A percentile compares a stretch with the other conserved stretches of the same genome.
Conservation (phyloP, 768 basidiomycete species). For the Scleroderma bovista region DNA sequence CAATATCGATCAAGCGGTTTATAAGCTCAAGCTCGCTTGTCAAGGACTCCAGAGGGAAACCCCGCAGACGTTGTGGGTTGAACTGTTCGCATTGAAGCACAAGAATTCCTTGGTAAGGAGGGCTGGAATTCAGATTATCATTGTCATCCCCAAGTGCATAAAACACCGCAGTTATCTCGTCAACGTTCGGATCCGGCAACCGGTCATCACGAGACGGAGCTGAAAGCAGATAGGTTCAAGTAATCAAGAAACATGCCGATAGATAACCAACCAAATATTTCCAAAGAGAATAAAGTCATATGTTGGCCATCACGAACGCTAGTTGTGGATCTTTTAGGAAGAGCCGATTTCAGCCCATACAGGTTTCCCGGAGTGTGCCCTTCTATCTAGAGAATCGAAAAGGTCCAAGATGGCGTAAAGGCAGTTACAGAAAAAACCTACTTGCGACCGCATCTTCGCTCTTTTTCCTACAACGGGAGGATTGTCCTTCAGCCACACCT, state of each 20-base stretch:
- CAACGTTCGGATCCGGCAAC: conserved; percentile 57
- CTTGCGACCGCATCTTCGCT: conserved; percentile 46
- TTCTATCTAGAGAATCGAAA: conserved; percentile 41
- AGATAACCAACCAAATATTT: conserved; percentile 72
- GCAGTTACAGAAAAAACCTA: conserved; percentile 12
- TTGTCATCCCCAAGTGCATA: conserved; percentile 58
- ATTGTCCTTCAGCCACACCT: conserved; percentile 44
- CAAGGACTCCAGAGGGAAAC: conserved; percentile 46
- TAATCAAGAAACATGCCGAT: not conserved
- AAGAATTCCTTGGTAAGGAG: conserved; percentile 46
- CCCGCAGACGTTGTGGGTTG: conserved; percentile 37
- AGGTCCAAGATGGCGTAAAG: not conserved
- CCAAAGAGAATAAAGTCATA: conserved; percentile 79
- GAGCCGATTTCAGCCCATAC: conserved; percentile 62
- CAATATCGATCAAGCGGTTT: conserved; percentile 68
- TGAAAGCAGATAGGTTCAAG: conserved; percentile 19
- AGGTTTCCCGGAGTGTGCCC: conserved; percentile 72
- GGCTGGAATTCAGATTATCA: conserved; percentile 25
- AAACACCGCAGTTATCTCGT: conserved; percentile 60
- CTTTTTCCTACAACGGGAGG: conserved; percentile 11
- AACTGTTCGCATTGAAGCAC: conserved; percentile 39
- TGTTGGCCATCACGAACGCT: conserved; percentile 54
- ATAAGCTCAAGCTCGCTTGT: conserved; percentile 74
- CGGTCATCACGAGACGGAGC: conserved; percentile 55
- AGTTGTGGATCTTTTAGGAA: conserved; percentile 34